These are phyloP conservation scores for Russula dissimulans DNA, from an alignment of 768 basidiomycete genomes.

Conservation along the genomic window DNA sequence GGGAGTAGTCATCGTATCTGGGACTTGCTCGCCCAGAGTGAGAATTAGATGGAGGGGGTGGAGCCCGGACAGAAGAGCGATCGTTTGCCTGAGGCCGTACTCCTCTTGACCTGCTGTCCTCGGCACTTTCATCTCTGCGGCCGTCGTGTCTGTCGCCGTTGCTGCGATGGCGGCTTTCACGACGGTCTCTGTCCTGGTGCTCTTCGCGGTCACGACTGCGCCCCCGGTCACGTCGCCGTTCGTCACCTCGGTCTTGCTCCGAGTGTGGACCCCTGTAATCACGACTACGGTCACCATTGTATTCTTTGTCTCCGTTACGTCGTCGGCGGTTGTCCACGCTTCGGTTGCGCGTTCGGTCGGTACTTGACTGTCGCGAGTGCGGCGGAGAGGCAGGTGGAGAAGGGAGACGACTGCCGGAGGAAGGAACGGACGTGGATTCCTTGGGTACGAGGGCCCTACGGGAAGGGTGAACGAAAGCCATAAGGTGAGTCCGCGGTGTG, in stretches of 20 bases:
- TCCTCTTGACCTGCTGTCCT: background rate
- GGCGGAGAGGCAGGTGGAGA: background rate
- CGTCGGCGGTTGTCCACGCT: slow-evolving; percentile 18
- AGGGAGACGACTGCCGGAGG: background rate
- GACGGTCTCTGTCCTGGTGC: slow-evolving; percentile 20
- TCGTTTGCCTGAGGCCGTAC: background rate
- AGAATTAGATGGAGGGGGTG: slow-evolving; percentile 11
- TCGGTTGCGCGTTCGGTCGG: background rate
- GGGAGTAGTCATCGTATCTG: slow-evolving; percentile 49
- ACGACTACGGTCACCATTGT: background rate
- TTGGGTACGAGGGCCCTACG: slow-evolving; percentile 58
- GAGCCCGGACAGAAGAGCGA: slow-evolving; percentile 1
- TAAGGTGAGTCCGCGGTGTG: slow-evolving; percentile 20
- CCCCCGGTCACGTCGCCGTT: slow-evolving; percentile 7
- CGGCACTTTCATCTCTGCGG: background rate
- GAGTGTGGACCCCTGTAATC: background rate
- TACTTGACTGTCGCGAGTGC: background rate
- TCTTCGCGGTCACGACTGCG: slow-evolving; percentile 10
- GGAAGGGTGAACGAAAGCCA: slow-evolving; percentile 72
- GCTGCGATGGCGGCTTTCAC: slow-evolving; percentile 12
- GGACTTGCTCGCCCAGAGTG: slow-evolving; percentile 34
- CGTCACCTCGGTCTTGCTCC: slow-evolving; percentile 1
- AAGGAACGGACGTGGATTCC: slow-evolving; percentile 18
- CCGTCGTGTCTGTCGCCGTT: background rate
- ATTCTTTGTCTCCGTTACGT: background rate